Conservation (phyloP, 768 basidiomycete genomes). For the Leccinum barrowsii region DNA sequence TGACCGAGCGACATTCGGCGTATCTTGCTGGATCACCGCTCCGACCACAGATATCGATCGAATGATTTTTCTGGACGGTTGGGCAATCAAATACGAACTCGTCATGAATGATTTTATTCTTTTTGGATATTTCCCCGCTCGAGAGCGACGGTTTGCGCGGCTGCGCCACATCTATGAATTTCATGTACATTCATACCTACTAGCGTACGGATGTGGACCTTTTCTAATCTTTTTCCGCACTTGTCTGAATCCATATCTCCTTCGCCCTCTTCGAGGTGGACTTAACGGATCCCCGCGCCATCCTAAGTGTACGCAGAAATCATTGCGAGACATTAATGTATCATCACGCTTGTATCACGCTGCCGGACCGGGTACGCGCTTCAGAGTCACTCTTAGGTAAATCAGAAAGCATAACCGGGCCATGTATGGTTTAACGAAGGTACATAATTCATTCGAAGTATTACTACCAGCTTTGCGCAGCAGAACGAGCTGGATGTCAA, state of each 20-base stretch:
- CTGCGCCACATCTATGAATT: conserved; percentile 5
- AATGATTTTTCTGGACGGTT: conserved; percentile 37
- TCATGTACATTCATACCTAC: conserved; percentile 8
- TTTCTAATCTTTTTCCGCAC: conserved; percentile 1
- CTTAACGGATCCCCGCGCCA: not conserved
- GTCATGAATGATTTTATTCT: not conserved
- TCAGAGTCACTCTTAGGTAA: too few species aligned
- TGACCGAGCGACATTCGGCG: conserved; percentile 44
- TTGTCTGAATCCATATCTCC: conserved; percentile 8
- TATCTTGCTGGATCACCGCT: conserved; percentile 33
- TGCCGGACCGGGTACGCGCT: too few species aligned
- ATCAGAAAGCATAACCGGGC: not conserved
- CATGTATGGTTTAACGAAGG: not conserved
- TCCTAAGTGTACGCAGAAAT: not conserved
- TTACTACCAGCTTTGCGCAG: not conserved
- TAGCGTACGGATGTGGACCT: conserved; percentile 15
- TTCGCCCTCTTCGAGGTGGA: not conserved
- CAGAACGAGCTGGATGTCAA: not conserved
- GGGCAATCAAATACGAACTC: not conserved
- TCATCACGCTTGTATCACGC: too few species aligned
- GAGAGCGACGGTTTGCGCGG: not conserved
- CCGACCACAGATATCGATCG: conserved; percentile 72
- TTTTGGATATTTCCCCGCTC: conserved; percentile 2
- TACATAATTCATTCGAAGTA: not conserved
- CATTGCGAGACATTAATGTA: not conserved